These are phyloP conservation scores for Trichophyton benhamiae DNA, from an alignment of 2,329 filamentous ascomycete species.

Conservation along the genomic window DNA sequence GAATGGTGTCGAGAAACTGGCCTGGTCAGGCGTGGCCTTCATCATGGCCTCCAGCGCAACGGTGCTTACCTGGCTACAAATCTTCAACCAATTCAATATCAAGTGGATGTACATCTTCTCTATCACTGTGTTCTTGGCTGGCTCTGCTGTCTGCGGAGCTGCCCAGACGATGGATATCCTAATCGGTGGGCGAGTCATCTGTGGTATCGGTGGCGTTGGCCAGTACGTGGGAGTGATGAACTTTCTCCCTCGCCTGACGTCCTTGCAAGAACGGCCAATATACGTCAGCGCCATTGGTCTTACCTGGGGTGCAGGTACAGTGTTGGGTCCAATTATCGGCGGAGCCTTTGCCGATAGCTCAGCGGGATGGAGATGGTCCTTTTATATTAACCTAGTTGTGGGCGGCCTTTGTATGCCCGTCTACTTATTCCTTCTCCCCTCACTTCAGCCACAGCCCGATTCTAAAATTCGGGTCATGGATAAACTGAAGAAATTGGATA, in stretches of 20 bases:
- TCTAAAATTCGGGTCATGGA: constrained; percentile 16
- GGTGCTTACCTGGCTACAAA: constrained; percentile 27
- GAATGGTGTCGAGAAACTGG: constrained; percentile 26
- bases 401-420: constrained; percentile 33
- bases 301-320: constrained; percentile 25
- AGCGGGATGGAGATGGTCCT: constrained; percentile 24
- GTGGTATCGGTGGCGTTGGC: constrained; percentile 24
- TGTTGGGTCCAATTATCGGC: constrained; percentile 30
- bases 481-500: constrained; percentile 30
- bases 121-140: constrained; percentile 22
- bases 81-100: constrained; percentile 33
- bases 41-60: constrained; percentile 29
- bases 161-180: constrained; percentile 36
- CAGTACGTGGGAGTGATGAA: constrained; percentile 32
- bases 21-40: constrained; percentile 35
- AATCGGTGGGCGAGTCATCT: constrained; percentile 31
- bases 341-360: constrained; percentile 22
- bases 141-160: constrained; percentile 32
- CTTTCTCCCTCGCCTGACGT: constrained; percentile 17
- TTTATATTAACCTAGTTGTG: constrained; percentile 44
- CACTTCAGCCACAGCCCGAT: constrained; percentile 15
- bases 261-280: constrained; percentile 16
- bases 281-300: constrained; percentile 26
- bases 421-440: constrained; percentile 33
- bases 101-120: constrained; percentile 32